These are phyloP conservation scores for Cladophialophora yegresii DNA, from an alignment of 2,329 filamentous ascomycete genomes.

Conservation along the genomic window DNA sequence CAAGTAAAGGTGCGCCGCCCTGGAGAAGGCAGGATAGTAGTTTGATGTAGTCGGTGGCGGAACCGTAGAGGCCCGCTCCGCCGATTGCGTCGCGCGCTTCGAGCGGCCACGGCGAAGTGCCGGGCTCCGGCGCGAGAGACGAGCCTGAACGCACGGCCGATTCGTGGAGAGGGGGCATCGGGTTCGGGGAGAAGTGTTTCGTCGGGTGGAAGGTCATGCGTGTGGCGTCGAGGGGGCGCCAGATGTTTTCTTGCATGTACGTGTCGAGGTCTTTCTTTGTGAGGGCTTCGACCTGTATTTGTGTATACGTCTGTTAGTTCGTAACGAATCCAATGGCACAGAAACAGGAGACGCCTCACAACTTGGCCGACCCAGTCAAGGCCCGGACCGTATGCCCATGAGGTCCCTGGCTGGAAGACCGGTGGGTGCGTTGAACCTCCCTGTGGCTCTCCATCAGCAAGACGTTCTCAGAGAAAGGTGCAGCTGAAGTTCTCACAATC, in stretches of 20 bases:
- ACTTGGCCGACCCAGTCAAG: conserved; percentile 58
- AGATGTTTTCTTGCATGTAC: conserved; percentile 50
- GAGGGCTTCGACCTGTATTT: conserved; percentile 46
- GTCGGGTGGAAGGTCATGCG: conserved; percentile 52
- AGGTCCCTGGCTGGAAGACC: conserved; percentile 54
- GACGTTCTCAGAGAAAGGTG: background rate
- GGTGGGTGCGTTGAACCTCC: conserved; percentile 48
- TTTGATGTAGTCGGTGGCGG: conserved; percentile 33
- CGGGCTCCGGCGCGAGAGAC: conserved; percentile 40
- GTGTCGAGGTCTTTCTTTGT: conserved; percentile 46
- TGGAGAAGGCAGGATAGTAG: conserved; percentile 32
- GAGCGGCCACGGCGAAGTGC: conserved; percentile 46
- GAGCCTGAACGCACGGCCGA: conserved; percentile 3
- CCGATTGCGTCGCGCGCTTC: conserved; percentile 27
- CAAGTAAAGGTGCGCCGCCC: conserved; percentile 48
- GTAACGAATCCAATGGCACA: background rate
- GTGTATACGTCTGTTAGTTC: no score
- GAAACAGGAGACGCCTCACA: conserved; percentile 37
- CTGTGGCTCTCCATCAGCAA: background rate
- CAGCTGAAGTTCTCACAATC: conserved; percentile 11
- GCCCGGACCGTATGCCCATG: conserved; percentile 55
- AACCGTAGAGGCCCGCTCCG: conserved; percentile 36
- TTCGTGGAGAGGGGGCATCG: conserved; percentile 38
- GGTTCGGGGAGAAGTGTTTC: conserved; percentile 12
- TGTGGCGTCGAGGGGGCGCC: conserved; percentile 48